Conservation (phyloP, 31 red algal species). For the Pterothamnion heteromorphum region DNA sequence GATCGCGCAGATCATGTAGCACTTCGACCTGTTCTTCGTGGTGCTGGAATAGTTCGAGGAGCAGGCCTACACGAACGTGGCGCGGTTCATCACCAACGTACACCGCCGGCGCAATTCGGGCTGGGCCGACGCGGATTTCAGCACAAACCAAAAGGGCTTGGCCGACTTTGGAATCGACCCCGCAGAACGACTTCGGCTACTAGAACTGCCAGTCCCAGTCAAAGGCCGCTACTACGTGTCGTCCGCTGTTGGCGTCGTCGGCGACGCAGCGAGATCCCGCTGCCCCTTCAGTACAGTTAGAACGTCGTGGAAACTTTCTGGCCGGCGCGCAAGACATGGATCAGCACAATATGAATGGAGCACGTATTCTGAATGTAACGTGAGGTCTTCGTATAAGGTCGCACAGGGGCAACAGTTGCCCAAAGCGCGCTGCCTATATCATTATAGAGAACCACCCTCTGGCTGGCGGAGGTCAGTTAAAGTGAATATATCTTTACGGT, state of each 20-base stretch:
- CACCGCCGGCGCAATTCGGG: conserved; percentile 51
- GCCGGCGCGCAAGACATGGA: conserved; percentile 83
- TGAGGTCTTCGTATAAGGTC: too few species aligned
- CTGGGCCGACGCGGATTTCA: conserved; percentile 52
- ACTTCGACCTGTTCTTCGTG: conserved; percentile 99
- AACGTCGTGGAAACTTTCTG: conserved; percentile 68
- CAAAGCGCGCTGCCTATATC: too few species aligned
- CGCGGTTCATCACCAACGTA: conserved; percentile 77
- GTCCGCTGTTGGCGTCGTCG: conserved; percentile 79
- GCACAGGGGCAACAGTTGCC: too few species aligned
- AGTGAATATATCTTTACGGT: too few species aligned
- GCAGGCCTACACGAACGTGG: conserved; percentile 76
- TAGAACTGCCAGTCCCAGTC: conserved; percentile 98
- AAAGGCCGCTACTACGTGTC: conserved; percentile 87
- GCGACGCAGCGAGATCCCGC: too few species aligned
- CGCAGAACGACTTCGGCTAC: conserved; percentile 80
- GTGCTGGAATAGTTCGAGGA: conserved; percentile 97
- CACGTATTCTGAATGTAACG: too few species aligned
- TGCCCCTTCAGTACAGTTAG: conserved; percentile 90
- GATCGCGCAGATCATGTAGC: conserved; percentile 96
- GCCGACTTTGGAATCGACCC: conserved; percentile 82
- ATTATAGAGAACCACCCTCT: too few species aligned
- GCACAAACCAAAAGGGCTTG: conserved; percentile 71
- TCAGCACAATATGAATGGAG: too few species aligned
- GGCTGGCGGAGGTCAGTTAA: too few species aligned